Conservation (phyloP, 495 filamentous ascomycete genomes). For the Talaromyces stipitatus region DNA sequence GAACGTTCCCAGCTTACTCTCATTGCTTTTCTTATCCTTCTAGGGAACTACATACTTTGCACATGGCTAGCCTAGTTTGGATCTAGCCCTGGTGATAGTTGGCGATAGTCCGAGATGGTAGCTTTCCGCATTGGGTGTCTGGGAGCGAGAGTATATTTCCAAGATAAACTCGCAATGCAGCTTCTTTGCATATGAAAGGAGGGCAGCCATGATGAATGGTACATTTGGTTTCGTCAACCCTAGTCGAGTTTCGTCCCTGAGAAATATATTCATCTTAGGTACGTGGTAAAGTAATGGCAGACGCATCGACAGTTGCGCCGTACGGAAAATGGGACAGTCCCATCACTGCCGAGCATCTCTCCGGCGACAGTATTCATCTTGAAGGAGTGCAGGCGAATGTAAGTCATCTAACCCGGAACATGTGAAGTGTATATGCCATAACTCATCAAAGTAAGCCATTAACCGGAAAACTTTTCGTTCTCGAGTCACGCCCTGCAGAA, state of each 20-base stretch:
- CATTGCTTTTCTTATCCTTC: conserved; percentile 1
- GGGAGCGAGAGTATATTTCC: not conserved
- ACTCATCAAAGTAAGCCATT: conserved; percentile 8
- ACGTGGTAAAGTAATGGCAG: not conserved
- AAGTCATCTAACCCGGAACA: not conserved
- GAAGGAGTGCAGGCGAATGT: conserved; percentile 19
- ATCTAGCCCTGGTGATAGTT: not conserved
- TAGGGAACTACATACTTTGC: not conserved
- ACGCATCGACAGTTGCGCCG: conserved; percentile 13
- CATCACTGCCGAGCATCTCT: conserved; percentile 29
- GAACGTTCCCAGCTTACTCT: conserved; percentile 33
- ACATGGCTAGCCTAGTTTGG: not conserved
- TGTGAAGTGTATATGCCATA: not conserved
- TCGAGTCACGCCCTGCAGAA: conserved; percentile 33
- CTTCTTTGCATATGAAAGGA: not conserved
- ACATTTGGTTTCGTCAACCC: not conserved
- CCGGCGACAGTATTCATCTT: conserved; percentile 19
- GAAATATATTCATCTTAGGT: not conserved
- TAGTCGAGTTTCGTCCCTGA: not conserved
- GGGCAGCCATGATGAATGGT: not conserved
- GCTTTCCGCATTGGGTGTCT: not conserved
- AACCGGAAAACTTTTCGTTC: conserved; percentile 29
- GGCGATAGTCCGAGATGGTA: not conserved
- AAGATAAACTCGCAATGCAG: not conserved
- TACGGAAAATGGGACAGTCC: conserved; percentile 40